phyloP scores from a whole-genome alignment of 805 yeast genomes.

The Metschnikowia peoriensis region DNA sequence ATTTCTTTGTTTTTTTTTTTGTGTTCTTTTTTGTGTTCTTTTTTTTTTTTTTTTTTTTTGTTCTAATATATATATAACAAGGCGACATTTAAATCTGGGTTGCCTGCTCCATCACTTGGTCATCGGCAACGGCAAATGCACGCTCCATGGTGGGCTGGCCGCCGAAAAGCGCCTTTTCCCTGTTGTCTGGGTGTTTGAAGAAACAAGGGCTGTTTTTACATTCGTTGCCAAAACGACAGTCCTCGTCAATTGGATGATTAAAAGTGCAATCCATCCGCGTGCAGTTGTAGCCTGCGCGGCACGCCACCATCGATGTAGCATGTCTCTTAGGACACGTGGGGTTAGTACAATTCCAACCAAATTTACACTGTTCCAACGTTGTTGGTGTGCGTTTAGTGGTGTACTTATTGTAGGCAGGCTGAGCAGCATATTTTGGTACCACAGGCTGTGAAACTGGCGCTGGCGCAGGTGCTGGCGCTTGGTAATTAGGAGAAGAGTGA shows the following conservation, averaged over 20 bases:
- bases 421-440: conserved; percentile 6
- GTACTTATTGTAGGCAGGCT: conserved; percentile 6
- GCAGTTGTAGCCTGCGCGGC: conserved; percentile 82
- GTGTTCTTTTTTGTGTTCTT: neutral
- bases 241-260: conserved; percentile 76
- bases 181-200: conserved; percentile 80
- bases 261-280: conserved; percentile 78
- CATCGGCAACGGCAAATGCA: conserved; percentile 75
- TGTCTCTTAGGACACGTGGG: conserved; percentile 80
- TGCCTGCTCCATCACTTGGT: conserved; percentile 68
- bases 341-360: conserved; percentile 73
- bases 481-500: conserved; percentile 71
- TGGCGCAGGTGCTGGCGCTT: conserved; percentile 26
- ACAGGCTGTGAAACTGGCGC: conserved; percentile 12
- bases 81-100: conserved; percentile 31
- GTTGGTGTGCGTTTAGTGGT: conserved; percentile 32
- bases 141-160: conserved; percentile 51
- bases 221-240: conserved; percentile 74
- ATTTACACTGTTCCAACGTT: conserved; percentile 79
- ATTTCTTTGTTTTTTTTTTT: conserved; percentile 1
- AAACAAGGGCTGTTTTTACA: conserved; percentile 73
- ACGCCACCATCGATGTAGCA: conserved; percentile 67
- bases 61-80: conserved; percentile 7
- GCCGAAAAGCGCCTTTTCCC: conserved; percentile 30
- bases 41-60: conserved; percentile 15